Evolutionary conservation across 192 early-diverging fungal genomes (phyloP).

Genomic region (Entophlyctis helioformis): DNA sequence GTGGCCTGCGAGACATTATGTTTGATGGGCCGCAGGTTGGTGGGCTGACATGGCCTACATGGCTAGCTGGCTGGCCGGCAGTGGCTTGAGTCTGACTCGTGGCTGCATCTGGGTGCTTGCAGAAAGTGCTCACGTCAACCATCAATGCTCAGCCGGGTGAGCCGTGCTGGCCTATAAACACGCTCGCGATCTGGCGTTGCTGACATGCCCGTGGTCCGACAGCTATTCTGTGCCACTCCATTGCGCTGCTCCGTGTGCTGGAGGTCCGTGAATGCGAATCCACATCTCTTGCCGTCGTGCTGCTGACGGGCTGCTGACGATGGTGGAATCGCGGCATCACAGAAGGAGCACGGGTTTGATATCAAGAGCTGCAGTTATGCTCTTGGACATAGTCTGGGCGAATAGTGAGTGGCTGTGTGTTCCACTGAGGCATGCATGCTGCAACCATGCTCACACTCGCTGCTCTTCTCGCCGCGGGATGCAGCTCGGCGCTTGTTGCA

Average conservation of each 20-base stretch:
- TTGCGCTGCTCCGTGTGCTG: constrained; percentile 74
- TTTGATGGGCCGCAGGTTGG: constrained; percentile 78
- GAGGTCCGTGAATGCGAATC: constrained; percentile 48
- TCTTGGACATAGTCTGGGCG: constrained; percentile 88
- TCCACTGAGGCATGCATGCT: constrained; percentile 8
- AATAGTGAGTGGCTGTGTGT: constrained; percentile 56
- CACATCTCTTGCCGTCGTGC: too few relatives aligned
- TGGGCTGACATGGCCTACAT: too few relatives aligned
- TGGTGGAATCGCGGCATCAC: background rate
- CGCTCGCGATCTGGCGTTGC: too few relatives aligned
- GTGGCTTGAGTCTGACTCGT: too few relatives aligned
- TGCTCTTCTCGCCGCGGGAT: background rate
- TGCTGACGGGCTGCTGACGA: constrained; percentile 1
- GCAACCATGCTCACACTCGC: background rate
- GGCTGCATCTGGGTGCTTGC: background rate
- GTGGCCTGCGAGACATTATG: constrained; percentile 61
- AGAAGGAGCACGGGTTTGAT: constrained; percentile 68
- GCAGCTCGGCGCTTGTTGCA: constrained; percentile 31
- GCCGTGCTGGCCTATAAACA: background rate
- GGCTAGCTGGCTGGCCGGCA: too few relatives aligned
- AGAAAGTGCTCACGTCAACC: constrained; percentile 43
- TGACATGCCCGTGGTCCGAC: too few relatives aligned
- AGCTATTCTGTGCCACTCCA: constrained; percentile 82
- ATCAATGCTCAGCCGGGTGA: constrained; percentile 72
- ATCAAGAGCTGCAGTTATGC: constrained; percentile 64